Conservation (phyloP, 2,329 filamentous ascomycete species). For the Aureobasidium zeae region DNA sequence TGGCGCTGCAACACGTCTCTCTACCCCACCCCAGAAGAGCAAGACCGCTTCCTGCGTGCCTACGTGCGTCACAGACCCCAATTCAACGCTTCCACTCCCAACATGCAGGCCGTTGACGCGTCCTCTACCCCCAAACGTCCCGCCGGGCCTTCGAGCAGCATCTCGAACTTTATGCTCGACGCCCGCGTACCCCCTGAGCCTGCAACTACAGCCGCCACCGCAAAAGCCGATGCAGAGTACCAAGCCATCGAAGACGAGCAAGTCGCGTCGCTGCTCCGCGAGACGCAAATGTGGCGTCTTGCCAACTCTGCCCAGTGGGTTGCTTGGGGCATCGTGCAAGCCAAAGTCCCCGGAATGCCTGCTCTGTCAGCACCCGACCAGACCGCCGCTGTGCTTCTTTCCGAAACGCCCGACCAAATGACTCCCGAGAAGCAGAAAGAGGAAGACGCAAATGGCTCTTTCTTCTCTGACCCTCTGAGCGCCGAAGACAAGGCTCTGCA, state of each 20-base stretch:
- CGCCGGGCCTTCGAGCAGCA: constrained; percentile 30
- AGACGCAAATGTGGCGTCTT: constrained; percentile 75
- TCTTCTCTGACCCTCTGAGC: constrained; percentile 17
- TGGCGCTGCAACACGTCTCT: constrained; percentile 53
- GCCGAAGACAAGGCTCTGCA: constrained; percentile 16
- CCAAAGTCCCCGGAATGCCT: constrained; percentile 68
- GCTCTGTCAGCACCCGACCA: constrained; percentile 29
- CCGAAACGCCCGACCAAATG: constrained; percentile 3
- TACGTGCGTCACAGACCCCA: constrained; percentile 76
- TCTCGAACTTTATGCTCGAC: constrained; percentile 71
- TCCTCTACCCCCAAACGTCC: constrained; percentile 22
- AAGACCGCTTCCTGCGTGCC: constrained; percentile 72
- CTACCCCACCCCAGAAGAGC: constrained; percentile 75
- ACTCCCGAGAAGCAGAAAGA: neutral
- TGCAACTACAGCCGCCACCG: constrained; percentile 9
- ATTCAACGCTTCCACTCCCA: constrained; percentile 44
- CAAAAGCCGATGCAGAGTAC: constrained; percentile 29
- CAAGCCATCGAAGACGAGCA: constrained; percentile 53
- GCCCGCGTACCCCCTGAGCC: constrained; percentile 22
- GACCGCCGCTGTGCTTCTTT: constrained; percentile 15
- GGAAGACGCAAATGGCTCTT: neutral
- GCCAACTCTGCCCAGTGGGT: constrained; percentile 88
- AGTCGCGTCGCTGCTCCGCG: constrained; percentile 61
- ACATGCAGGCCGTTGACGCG: constrained; percentile 22
- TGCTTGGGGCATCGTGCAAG: constrained; percentile 93